Percentiles rank a stretch among this genome's conserved stretches.
phyloP scores from a whole-genome alignment of 495 filamentous ascomycete species.

The Cercophora sp. region DNA sequence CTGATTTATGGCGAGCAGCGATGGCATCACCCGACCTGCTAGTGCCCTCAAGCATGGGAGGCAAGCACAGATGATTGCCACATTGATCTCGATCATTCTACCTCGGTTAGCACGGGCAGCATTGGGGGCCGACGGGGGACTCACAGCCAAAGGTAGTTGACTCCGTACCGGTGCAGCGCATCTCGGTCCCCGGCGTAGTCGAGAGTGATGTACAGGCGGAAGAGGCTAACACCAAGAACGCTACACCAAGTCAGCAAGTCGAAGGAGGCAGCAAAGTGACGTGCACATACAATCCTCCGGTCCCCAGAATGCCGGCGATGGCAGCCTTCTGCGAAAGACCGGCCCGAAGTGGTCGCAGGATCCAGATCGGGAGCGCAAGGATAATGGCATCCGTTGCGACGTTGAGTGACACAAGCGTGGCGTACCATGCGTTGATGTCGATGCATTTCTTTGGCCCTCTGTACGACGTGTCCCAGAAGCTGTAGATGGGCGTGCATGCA shows the following conservation, averaged over 20 bases:
- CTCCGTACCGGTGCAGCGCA: conserved; percentile 10
- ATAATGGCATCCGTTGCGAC: conserved; percentile 16
- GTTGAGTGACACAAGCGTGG: conserved; percentile 11
- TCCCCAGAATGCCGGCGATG: conserved; percentile 18
- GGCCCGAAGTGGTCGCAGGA: conserved; percentile 13
- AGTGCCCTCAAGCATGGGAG: conserved; percentile 21
- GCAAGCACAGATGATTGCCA: conserved; percentile 32
- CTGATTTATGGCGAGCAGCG: not conserved
- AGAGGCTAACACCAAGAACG: conserved; percentile 21
- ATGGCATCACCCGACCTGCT: conserved; percentile 9
- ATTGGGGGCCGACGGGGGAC: not conserved
- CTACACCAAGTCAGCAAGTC: conserved; percentile 8
- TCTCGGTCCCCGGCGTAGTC: conserved; percentile 3
- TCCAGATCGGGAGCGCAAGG: conserved; percentile 14
- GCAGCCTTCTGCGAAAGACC: conserved; percentile 12
- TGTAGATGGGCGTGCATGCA: conserved; percentile 14
- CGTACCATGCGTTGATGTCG: conserved; percentile 8
- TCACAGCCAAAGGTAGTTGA: conserved; percentile 23
- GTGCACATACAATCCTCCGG: conserved; percentile 24
- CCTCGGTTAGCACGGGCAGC: not conserved
- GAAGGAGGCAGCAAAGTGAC: too few species aligned
- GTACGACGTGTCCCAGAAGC: conserved; percentile 9
- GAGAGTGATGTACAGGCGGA: conserved; percentile 8
- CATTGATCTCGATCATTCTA: conserved; percentile 19
- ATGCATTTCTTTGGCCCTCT: conserved; percentile 10